phyloP scores from a whole-genome alignment of 371 early-diverging fungal species.

The Coemansia sp. region DNA sequence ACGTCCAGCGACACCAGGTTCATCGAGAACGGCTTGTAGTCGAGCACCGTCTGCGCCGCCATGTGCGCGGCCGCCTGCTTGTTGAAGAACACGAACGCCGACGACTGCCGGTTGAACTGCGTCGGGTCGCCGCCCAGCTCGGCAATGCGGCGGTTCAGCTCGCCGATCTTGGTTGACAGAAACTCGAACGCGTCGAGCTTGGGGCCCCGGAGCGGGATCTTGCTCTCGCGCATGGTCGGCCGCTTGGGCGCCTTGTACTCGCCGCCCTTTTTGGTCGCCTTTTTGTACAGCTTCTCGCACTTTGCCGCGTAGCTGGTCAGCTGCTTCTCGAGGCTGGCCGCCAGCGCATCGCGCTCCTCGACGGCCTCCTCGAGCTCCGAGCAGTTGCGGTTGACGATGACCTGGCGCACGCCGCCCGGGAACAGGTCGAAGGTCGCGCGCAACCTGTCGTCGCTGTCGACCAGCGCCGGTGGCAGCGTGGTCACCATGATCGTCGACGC shows the following conservation, averaged over 20 bases:
- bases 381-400: constrained; percentile 65
- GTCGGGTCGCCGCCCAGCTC: constrained; percentile 23
- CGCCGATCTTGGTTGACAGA: constrained; percentile 56
- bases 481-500: constrained; percentile 70
- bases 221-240: constrained; percentile 61
- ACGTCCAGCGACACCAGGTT: constrained; percentile 65
- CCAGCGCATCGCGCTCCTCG: constrained; percentile 58
- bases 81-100: constrained; percentile 81
- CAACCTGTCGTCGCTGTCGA: constrained; percentile 38
- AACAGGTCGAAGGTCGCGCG: constrained; percentile 61
- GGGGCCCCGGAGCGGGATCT: constrained; percentile 56
- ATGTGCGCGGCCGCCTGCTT: constrained; percentile 79
- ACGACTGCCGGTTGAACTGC: constrained; percentile 51
- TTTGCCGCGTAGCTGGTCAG: constrained; percentile 56
- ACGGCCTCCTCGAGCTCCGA: constrained; percentile 55
- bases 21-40: constrained; percentile 69
- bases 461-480: constrained; percentile 51
- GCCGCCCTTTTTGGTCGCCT: constrained; percentile 45
- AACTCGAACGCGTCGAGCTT: constrained; percentile 71
- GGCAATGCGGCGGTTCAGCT: constrained; percentile 58
- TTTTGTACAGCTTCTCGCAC: constrained; percentile 54
- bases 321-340: constrained; percentile 54
- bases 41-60: constrained; percentile 73
- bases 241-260: constrained; percentile 48
- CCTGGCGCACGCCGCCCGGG: constrained; percentile 71